Base-by-base conservation (phyloP, 2,329 filamentous ascomycete species). In the Talaromyces sp. region DNA sequence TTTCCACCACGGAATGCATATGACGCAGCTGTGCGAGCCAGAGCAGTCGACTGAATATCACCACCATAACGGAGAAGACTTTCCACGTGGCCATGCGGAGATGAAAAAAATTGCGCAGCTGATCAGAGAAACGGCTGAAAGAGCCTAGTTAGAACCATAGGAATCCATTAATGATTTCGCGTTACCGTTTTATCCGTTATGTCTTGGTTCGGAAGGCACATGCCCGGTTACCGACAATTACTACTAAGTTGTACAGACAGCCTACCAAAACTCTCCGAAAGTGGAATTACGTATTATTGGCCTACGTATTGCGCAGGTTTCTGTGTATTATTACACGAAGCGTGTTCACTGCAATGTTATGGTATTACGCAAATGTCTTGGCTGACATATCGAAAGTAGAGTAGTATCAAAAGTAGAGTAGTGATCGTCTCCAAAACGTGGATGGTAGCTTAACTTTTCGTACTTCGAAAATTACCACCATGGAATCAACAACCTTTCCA, bases 31-130 rank as follows among this genome's bases (percentile, higher is more conserved):
- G 27, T 66, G 64, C 38, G 61, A 65, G 8, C 57, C 61, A 8
- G 61, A 57, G 5, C 29, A 60, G 48, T 32, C 54, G 14, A 65
- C 29, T 7, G 62, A 65, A 53, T 62, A 61, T 53, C 53, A 61
- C 32, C 64, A 66, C 35, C 58, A 56, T 26, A 60, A 64, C 54
- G 62, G 54, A 31, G 61, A 66, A 32, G 64, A 66, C 32, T 66
- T 66, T 32, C 64, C 64, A 21, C 52, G 64, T 46, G 64, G 64
- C 3, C 54, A 62, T 48, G 29, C 50, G 27, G 52, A 64, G 29
- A 59, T 66, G 58, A 66, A 65, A 48, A 64, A 58, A 48, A 64
- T 66, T 19, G 60, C 60, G 14, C 11, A 60, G 27, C 14, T 62
- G 35, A 60, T 65, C 24, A 63, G 64, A 29, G 63, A 65, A 38